Evolutionary conservation across 2,329 filamentous ascomycete species (phyloP), one percentile per base, ranked within the genome.

Genomic region (Coniochaeta hoffmannii): DNA sequence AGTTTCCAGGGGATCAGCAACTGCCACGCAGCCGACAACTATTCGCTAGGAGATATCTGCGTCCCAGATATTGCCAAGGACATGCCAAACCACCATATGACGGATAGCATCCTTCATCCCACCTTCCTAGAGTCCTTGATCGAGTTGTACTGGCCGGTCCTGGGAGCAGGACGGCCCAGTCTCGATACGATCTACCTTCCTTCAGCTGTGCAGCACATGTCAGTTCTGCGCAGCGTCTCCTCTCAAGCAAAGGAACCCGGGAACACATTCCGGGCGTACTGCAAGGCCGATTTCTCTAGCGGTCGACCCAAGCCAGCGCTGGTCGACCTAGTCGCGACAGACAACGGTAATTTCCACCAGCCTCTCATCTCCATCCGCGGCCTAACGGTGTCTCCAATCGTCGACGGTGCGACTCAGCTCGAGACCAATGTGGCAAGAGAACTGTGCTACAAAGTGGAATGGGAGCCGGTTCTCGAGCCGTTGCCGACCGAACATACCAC

Each of bases 1-100:
- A 71, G 71, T 0, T 83, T 83, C 67, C 77, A 79, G 62, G 75
- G 77, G 3, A 60, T 83, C 10, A 67, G 69, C 44, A 72, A 76
- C 54, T 78, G 75, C 61, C 69, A 68, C 22, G 73, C 75, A 4
- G 71, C 58, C 9, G 59, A 63, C 38, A 61, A 52, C 8, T 71
- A 62, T 57, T 70, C 68, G 11, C 58, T 64, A 36, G 71, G 69
- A 6, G 65, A 69, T n/a, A 57, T 76, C 4, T 46, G 67, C 9
- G 65, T 69, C 9, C 61, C 65, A 5, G 71, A 74, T 55, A 62
- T 72, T 4, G 64, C 69, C 14, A 69, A 70, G 55, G 67, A 72
- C 54, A 74, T 74, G 71, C 71, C 71, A 2, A 70, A 67, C 53
- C 65, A 68, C 38, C 61, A 68, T 28, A 44, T 72, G 30, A 65